These are phyloP conservation scores for Cyathus striatus DNA, from an alignment of 768 basidiomycete genomes.

Conservation along the genomic window DNA sequence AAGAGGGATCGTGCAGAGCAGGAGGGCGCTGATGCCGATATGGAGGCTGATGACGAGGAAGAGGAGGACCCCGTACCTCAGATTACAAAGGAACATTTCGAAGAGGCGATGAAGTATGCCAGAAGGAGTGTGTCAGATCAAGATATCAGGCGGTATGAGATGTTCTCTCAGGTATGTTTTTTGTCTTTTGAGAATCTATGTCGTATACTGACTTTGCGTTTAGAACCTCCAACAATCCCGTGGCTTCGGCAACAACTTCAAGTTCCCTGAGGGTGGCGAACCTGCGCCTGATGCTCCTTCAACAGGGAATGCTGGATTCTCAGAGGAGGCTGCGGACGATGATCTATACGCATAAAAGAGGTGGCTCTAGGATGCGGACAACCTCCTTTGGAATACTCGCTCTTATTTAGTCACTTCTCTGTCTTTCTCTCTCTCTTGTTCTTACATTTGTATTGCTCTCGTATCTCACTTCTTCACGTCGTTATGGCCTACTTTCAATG, in stretches of 20 bases:
- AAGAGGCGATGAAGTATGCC: constrained; percentile 98
- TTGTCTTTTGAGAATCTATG: constrained; percentile 1
- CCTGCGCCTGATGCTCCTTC: constrained; percentile 35
- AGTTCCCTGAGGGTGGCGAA: constrained; percentile 83
- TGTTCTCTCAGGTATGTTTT: constrained; percentile 80
- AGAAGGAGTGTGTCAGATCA: constrained; percentile 95
- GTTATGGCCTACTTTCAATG: too few species aligned
- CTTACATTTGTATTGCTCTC: constrained; percentile 1
- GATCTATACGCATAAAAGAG: constrained; percentile 75
- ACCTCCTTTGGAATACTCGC: constrained; percentile 1
- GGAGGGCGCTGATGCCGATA: constrained; percentile 58
- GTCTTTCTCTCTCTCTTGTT: neutral
- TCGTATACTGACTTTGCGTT: neutral
- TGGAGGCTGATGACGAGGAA: constrained; percentile 68
- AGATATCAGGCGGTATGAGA: constrained; percentile 97
- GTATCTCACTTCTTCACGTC: neutral
- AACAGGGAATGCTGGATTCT: constrained; percentile 69
- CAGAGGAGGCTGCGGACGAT: constrained; percentile 84
- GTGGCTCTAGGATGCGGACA: too few species aligned
- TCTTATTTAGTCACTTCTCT: neutral
- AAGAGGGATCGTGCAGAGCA: constrained; percentile 78
- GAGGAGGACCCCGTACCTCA: constrained; percentile 89
- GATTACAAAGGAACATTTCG: constrained; percentile 92
- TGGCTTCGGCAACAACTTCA: constrained; percentile 93
- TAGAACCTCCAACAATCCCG: constrained; percentile 85